Conservation (phyloP, 768 basidiomycete species). For the Amanita jacksonii region DNA sequence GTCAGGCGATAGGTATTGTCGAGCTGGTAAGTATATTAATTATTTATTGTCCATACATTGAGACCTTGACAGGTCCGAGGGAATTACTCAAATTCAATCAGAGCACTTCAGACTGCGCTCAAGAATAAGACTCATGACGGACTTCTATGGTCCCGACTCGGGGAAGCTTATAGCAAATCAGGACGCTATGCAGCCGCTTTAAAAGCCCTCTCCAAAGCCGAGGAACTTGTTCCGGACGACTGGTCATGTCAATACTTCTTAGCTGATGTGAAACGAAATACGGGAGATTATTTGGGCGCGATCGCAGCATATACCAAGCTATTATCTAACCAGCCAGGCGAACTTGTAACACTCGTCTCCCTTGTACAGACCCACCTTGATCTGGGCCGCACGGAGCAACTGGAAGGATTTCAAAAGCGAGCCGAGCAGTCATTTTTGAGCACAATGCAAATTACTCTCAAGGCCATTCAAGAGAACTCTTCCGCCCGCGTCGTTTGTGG, state of each 20-base stretch:
- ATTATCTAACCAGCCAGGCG: conserved; percentile 44
- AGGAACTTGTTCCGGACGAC: conserved; percentile 61
- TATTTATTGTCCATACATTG: not conserved
- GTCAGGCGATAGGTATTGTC: conserved; percentile 91
- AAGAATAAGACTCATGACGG: conserved; percentile 71
- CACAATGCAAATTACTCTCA: conserved; percentile 44
- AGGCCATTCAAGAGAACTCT: conserved; percentile 37
- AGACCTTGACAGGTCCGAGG: conserved; percentile 40
- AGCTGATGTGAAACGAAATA: conserved; percentile 74
- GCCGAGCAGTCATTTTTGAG: conserved; percentile 64
- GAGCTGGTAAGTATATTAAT: conserved; percentile 59
- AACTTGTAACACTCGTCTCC: conserved; percentile 63
- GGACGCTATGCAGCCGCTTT: conserved; percentile 85
- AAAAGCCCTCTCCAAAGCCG: conserved; percentile 74
- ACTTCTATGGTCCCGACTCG: conserved; percentile 82
- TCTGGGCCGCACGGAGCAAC: conserved; percentile 53
- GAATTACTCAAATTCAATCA: conserved; percentile 68
- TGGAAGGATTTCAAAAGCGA: conserved; percentile 63
- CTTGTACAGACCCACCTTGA: conserved; percentile 67
- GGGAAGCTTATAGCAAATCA: conserved; percentile 83
- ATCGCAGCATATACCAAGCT: conserved; percentile 55
- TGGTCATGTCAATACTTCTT: conserved; percentile 83
- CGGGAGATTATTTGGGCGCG: conserved; percentile 68
- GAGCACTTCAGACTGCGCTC: conserved; percentile 79
- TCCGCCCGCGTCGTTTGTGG: conserved; percentile 69